Percentiles rank a stretch among this genome's conserved stretches.
These are phyloP conservation scores for Candolleomyces eurysporus DNA, from an alignment of 768 basidiomycete species.

Conservation along the genomic window DNA sequence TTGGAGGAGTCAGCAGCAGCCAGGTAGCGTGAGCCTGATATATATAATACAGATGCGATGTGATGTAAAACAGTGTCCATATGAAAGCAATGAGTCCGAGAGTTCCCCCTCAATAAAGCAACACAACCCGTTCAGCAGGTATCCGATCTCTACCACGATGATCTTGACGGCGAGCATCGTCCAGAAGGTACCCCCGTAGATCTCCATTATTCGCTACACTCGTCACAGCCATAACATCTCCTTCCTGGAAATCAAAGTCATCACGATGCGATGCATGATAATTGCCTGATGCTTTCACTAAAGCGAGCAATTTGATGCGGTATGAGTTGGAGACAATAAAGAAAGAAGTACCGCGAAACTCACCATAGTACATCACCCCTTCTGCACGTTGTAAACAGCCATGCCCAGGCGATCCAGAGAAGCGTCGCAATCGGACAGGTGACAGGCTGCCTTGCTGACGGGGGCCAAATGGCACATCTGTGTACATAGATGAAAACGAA, in stretches of 20 bases:
- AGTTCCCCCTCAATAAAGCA: background rate
- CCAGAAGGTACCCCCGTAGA: slow-evolving; percentile 3
- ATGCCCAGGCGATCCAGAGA: background rate
- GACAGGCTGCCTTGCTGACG: background rate
- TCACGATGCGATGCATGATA: background rate
- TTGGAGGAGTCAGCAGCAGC: too few species aligned
- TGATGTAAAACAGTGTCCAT: too few species aligned
- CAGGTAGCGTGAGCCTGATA: too few species aligned
- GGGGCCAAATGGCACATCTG: background rate
- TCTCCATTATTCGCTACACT: background rate
- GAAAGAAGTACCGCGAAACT: background rate
- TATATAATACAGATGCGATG: too few species aligned
- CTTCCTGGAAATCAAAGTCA: slow-evolving; percentile 5
- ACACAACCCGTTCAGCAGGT: background rate
- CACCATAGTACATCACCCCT: background rate
- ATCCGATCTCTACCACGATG: background rate
- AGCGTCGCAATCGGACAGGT: background rate
- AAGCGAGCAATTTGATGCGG: background rate
- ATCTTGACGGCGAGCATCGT: slow-evolving; percentile 1
- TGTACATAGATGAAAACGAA: background rate
- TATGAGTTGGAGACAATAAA: background rate
- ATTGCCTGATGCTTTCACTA: background rate
- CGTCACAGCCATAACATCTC: slow-evolving; percentile 2
- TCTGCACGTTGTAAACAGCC: background rate
- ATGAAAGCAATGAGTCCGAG: too few species aligned